Base-by-base conservation (phyloP, 352 stramenopile species). In the Phytophthora palmivora region DNA sequence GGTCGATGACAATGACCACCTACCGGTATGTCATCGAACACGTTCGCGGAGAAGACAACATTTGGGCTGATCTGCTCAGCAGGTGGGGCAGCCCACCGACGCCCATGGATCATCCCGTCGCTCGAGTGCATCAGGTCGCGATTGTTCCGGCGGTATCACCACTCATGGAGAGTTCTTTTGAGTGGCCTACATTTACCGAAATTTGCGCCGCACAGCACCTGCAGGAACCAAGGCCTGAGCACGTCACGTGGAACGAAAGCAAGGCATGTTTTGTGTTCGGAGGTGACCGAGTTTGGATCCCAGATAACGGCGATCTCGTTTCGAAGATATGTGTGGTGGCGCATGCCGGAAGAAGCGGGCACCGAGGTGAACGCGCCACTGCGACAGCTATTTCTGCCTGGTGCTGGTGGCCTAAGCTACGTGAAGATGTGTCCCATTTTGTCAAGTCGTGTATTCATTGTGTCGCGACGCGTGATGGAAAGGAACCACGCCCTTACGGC, bases 11-110 rank as follows among this genome's bases (percentile, higher is more conserved):
- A 0, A 62, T 75, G 32, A 50, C 44, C 4, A 33, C 39, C 2
- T 66, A 66, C 18, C 37, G 30, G 4, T 71, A 75, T 41, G 41
- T 65, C 3, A 75, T 75, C n/a, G 45, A 66, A n/a, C 67, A 71
- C 22, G 16, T 62, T 11, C 26, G 16, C 2, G 50, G 51, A 14
- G 21, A 19, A 7, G 37, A 51, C 8, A 68, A 62, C n/a, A 18
- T 58, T 12, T 68, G 58, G 51, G 59, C 44, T 0, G 50, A 62
- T 16, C 32, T 58, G 37, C 34, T 68, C 2, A 62, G 34, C 16
- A 6, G 47, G 0, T 58, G 54, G 54, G 57, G 21, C 14, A 36
- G 46, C 18, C n/a, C 26, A n/a, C n/a, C n/a, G n/a, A n/a, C n/a
- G n/a, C n/a, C n/a, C n/a, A n/a, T 32, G 26, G 8, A 8, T 8